Evolutionary conservation across 73 alveolate species (phyloP).

Genomic region (Paramecium octaurelia): DNA sequence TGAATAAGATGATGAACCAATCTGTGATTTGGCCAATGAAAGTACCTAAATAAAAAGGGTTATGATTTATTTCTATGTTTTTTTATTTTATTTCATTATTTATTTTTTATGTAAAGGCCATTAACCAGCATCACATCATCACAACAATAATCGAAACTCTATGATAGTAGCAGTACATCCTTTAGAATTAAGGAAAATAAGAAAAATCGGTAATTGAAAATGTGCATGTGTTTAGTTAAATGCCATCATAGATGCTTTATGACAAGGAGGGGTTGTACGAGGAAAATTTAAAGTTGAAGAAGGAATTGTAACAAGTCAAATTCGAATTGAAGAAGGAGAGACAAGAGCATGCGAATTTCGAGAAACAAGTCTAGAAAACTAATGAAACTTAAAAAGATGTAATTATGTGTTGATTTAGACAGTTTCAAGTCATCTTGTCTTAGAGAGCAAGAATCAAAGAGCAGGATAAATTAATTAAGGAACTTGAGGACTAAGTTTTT

Average conservation of each 20-base stretch:
- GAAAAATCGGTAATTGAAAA: not conserved
- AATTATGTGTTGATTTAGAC: not conserved
- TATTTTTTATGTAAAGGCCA: not conserved
- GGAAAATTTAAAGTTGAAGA: constrained; percentile 3
- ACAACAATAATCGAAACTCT: not conserved
- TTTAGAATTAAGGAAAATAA: constrained; percentile 10
- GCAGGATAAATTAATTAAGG: not conserved
- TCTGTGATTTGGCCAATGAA: constrained; percentile 39
- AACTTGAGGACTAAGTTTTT: not conserved
- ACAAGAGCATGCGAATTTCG: constrained; percentile 23
- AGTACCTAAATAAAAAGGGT: constrained; percentile 28
- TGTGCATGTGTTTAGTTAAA: not conserved
- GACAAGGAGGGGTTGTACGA: constrained; percentile 30
- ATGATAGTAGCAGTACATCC: constrained; percentile 1
- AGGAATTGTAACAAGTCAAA: not conserved
- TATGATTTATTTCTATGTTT: not conserved
- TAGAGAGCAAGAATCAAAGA: constrained; percentile 28
- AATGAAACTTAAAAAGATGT: constrained; percentile 27
- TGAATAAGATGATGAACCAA: constrained; percentile 29
- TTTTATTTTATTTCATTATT: not conserved
- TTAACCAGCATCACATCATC: not conserved
- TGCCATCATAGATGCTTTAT: constrained; percentile 23
- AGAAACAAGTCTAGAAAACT: not conserved
- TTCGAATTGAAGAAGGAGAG: constrained; percentile 17
- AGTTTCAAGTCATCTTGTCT: not conserved